Percentiles rank a stretch among this genome's conserved stretches.
phyloP scores from a whole-genome alignment of 1,284 basidiomycete genomes.

The Ustilago crameri region DNA sequence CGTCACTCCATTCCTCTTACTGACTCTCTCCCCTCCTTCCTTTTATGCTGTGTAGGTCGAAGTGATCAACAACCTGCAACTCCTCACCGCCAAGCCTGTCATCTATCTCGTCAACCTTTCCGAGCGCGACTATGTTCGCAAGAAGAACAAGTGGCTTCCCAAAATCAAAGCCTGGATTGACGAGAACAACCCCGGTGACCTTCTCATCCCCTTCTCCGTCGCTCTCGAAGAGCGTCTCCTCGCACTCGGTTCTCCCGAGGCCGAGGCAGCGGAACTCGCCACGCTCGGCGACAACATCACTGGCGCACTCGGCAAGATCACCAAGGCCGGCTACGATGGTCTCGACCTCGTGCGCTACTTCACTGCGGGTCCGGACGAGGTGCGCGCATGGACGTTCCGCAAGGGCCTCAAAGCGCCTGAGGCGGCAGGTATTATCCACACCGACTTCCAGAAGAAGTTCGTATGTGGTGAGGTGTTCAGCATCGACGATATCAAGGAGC shows the following conservation, averaged over 20 bases:
- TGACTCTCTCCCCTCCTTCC: conserved; percentile 2
- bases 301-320: conserved; percentile 65
- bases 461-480: conserved; percentile 99
- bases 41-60: conserved; percentile 78
- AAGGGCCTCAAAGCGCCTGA: conserved; percentile 93
- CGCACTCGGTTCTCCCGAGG: conserved; percentile 64
- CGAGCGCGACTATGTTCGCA: conserved; percentile 92
- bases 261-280: conserved; percentile 60
- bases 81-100: conserved; percentile 96
- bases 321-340: conserved; percentile 65
- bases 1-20: no score
- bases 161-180: conserved; percentile 99
- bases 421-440: conserved; percentile 96
- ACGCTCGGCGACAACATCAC: conserved; percentile 61
- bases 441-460: conserved; percentile 97
- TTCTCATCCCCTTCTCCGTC: conserved; percentile 96
- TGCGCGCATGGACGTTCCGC: conserved; percentile 95
- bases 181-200: conserved; percentile 93
- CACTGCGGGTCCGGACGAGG: conserved; percentile 95
- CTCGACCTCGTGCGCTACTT: conserved; percentile 72
- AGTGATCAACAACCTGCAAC: conserved; percentile 88
- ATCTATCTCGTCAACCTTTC: conserved; percentile 98
- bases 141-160: conserved; percentile 99
- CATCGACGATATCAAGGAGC: conserved; percentile 88
- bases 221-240: conserved; percentile 91